phyloP scores from a whole-genome alignment of 768 basidiomycete species.

The Fomitopsis serialis region DNA sequence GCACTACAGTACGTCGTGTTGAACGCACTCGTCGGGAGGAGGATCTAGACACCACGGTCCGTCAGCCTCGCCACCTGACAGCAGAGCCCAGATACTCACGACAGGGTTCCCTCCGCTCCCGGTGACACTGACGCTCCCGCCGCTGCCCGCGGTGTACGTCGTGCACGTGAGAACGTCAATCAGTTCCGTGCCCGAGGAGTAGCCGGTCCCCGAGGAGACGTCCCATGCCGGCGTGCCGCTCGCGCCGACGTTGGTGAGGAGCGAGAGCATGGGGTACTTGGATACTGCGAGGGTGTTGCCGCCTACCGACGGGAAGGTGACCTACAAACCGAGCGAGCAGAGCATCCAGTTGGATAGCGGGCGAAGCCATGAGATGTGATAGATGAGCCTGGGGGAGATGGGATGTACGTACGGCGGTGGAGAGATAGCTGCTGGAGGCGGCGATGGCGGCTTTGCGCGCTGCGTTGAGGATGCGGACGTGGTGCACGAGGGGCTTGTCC shows the following conservation, averaged over 20 bases:
- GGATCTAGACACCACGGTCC: not conserved
- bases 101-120: constrained; percentile 32
- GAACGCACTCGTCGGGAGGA: not conserved
- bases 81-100: not conserved
- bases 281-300: constrained; percentile 39
- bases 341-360: too few species aligned
- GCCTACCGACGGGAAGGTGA: constrained; percentile 38
- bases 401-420: constrained; percentile 42
- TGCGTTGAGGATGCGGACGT: constrained; percentile 43
- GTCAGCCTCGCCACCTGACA: too few species aligned
- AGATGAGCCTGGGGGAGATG: too few species aligned
- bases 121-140: constrained; percentile 36
- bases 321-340: constrained; percentile 22
- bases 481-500: constrained; percentile 42
- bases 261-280: constrained; percentile 51
- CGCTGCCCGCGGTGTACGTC: constrained; percentile 27
- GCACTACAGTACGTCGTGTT: not conserved
- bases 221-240: constrained; percentile 35
- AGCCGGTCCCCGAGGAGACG: constrained; percentile 35
- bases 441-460: constrained; percentile 41
- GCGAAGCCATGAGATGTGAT: too few species aligned
- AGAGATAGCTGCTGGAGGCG: constrained; percentile 37
- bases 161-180: constrained; percentile 52
- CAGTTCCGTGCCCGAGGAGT: constrained; percentile 34
- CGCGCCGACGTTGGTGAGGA: constrained; percentile 51